Evolutionary conservation across 345 rosid genomes (phyloP).

Genomic region (Rhizophora mangle): DNA sequence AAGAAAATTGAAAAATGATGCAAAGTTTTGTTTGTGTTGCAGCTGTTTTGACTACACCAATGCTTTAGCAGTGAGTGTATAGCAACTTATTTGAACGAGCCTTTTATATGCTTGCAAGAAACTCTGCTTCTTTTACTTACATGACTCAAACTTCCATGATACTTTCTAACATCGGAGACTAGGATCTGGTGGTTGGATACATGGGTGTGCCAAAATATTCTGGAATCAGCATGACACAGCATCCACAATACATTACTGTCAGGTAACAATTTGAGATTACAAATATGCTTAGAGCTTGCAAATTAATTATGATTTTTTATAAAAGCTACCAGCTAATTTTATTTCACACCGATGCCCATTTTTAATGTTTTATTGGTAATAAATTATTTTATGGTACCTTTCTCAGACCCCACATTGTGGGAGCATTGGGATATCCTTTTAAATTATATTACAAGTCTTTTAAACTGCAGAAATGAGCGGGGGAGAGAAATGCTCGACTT

Average conservation of each 20-base stretch:
- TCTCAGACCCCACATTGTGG: background rate
- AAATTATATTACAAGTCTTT: background rate
- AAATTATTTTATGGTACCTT: background rate
- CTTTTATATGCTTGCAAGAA: background rate
- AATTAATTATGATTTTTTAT: background rate
- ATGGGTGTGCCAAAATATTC: slow-evolving; percentile 97
- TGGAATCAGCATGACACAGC: slow-evolving; percentile 85
- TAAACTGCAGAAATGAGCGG: slow-evolving; percentile 63
- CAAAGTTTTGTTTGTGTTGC: slow-evolving; percentile 24
- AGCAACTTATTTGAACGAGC: background rate
- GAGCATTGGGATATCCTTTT: too few species aligned
- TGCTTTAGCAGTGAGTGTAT: slow-evolving; percentile 81
- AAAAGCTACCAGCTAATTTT: background rate
- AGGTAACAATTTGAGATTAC: slow-evolving; percentile 41
- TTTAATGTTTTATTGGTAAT: background rate
- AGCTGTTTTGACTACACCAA: slow-evolving; percentile 98
- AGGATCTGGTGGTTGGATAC: slow-evolving; percentile 96
- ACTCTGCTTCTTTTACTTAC: background rate
- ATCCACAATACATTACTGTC: slow-evolving; percentile 89
- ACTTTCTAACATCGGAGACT: slow-evolving; percentile 13
- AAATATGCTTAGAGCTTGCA: slow-evolving; percentile 6
- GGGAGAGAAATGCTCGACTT: slow-evolving; percentile 88
- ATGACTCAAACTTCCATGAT: slow-evolving; percentile 5
- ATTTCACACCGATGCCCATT: background rate
- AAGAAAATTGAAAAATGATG: too few species aligned